These are phyloP conservation scores for Amanita pallidorosea DNA, from an alignment of 768 basidiomycete genomes.

Conservation along the genomic window DNA sequence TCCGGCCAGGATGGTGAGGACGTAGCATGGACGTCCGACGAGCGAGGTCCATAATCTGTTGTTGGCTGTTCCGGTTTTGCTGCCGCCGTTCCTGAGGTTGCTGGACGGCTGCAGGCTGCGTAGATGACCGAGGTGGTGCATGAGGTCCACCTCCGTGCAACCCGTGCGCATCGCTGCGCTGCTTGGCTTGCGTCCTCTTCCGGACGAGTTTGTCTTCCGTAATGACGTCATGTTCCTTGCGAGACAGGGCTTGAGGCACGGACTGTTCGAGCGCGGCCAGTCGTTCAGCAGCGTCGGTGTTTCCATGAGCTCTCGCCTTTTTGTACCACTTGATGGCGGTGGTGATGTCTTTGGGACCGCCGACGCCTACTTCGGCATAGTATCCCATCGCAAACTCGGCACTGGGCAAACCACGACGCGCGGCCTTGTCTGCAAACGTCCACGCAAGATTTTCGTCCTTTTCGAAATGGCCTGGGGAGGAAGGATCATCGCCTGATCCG, in stretches of 20 bases:
- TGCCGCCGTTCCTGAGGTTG: not conserved
- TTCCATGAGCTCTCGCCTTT: conserved; percentile 70
- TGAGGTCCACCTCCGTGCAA: not conserved
- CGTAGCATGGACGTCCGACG: conserved; percentile 6
- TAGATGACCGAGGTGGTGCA: no score
- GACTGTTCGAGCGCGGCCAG: conserved; percentile 57
- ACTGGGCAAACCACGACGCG: conserved; percentile 58
- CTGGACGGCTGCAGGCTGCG: no score
- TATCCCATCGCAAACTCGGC: conserved; percentile 97
- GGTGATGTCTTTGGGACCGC: conserved; percentile 50
- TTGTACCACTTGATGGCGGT: conserved; percentile 73
- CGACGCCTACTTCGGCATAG: conserved; percentile 89
- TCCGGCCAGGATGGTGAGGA: not conserved
- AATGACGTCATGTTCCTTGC: conserved; percentile 70
- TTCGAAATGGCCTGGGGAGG: conserved; percentile 48
- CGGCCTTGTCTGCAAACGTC: conserved; percentile 86
- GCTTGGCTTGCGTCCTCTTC: conserved; percentile 63
- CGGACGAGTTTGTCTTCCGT: conserved; percentile 77
- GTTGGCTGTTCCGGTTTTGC: not conserved
- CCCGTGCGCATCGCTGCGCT: conserved; percentile 33
- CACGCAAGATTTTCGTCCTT: conserved; percentile 82
- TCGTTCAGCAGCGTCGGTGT: conserved; percentile 69
- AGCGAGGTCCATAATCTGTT: conserved; percentile 5
- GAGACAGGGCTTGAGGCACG: conserved; percentile 52
- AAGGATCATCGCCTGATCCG: conserved; percentile 39